Evolutionary conservation across 208 protist genomes (phyloP), one percentile per base, ranked within the genome.

Genomic region (Angomonas deanei): DNA sequence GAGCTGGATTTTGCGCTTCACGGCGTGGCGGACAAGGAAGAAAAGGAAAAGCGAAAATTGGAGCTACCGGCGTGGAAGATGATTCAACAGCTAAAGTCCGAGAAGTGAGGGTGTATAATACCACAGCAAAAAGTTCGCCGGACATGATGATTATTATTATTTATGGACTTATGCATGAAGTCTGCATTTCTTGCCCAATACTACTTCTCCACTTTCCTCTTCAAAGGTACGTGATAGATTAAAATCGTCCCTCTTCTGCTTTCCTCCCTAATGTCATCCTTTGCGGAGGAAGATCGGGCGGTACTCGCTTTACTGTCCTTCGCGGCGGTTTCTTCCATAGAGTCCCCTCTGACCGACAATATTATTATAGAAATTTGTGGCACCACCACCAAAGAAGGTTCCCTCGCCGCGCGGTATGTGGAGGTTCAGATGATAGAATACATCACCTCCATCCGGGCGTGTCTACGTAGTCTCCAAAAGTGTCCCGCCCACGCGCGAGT

Each of bases 371-470:
- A 50, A 19, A 50, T 50, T 50, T 26, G 42, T n/a, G 23, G 15
- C 23, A 50, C 5, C 8, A 50, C n/a, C n/a, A n/a, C n/a, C n/a
- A n/a, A n/a, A n/a, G n/a, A n/a, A n/a, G n/a, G n/a, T n/a, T n/a
- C 28, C 3, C 11, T 34, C 2, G 21, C 32, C 53, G 53, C 32
- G 10, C 3, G 24, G 28, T 93, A 93, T 50, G 72, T 81, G 1
- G 87, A 93, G 62, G 76, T 91, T 17, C 59, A 47, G 5, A 56
- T 84, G 36, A 61, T 93, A 23, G 30, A 63, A 1, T 65, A 74
- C 19, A 56, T 89, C 17, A 72, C 86, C 57, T 21, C 63, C 34
- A 46, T 94, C 4, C 83, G 87, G 0, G 64, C 67, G 58, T 59
- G 66, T 0, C 63, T 93, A 38, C 70, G 80, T 5, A 64, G 80